A percentile compares a stretch with the other conserved stretches of the same genome.
These are phyloP conservation scores for Cicer yamashitae DNA, from an alignment of 306 rosid species.

Conservation along the genomic window DNA sequence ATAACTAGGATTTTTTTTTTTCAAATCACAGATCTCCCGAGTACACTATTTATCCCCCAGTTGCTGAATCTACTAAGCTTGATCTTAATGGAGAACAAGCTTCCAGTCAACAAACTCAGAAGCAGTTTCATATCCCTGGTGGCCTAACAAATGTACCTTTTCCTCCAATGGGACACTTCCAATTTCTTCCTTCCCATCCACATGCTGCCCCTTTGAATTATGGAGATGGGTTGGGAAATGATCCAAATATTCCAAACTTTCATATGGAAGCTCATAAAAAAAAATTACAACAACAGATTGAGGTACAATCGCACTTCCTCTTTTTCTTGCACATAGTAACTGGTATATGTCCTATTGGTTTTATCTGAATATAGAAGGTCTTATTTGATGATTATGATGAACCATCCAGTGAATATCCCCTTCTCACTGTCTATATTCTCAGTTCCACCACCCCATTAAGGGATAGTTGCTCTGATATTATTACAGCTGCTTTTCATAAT, in stretches of 20 bases:
- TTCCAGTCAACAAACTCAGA: slow-evolving; percentile 53
- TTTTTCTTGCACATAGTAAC: slow-evolving; percentile 16
- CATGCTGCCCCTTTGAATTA: slow-evolving; percentile 43
- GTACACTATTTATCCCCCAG: slow-evolving; percentile 59
- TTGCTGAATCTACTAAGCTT: slow-evolving; percentile 45
- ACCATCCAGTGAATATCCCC: slow-evolving; percentile 21
- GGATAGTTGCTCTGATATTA: neutral
- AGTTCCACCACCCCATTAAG: neutral
- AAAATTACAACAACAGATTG: slow-evolving; percentile 65
- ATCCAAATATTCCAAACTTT: slow-evolving; percentile 51
- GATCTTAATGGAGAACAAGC: slow-evolving; percentile 57
- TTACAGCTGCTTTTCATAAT: slow-evolving; percentile 15
- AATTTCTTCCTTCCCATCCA: slow-evolving; percentile 59
- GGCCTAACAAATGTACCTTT: slow-evolving; percentile 59
- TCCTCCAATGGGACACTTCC: slow-evolving; percentile 53
- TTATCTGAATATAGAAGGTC: slow-evolving; percentile 16
- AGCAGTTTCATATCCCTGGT: slow-evolving; percentile 53
- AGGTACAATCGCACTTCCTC: slow-evolving; percentile 56
- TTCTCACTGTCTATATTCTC: slow-evolving; percentile 22
- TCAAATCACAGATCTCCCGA: slow-evolving; percentile 67
- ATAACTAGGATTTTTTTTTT: slow-evolving; percentile 28
- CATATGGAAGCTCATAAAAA: slow-evolving; percentile 68
- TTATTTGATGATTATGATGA: slow-evolving; percentile 6
- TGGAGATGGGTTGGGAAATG: slow-evolving; percentile 54
- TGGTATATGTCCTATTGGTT: slow-evolving; percentile 27